These are phyloP conservation scores for Cyberlindnera nakhonratchasimensis DNA, from an alignment of 805 yeast genomes.

Conservation along the genomic window DNA sequence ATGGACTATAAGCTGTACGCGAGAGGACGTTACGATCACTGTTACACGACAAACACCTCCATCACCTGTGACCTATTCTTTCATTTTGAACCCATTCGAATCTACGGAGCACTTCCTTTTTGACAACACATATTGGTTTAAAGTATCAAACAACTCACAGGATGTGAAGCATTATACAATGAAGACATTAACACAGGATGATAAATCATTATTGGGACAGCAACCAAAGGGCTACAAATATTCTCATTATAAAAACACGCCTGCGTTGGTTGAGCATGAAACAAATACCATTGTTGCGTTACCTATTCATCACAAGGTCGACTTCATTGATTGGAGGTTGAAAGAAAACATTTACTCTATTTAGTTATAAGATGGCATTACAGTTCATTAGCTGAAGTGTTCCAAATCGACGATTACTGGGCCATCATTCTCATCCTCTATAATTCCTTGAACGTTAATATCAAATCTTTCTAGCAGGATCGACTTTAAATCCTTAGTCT, in stretches of 20 bases:
- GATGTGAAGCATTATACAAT: constrained; percentile 11
- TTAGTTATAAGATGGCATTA: not conserved
- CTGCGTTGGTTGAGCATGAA: constrained; percentile 19
- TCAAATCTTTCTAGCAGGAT: constrained; percentile 18
- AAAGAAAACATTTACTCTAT: constrained; percentile 24
- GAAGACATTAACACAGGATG: constrained; percentile 17
- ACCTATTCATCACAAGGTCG: constrained; percentile 10
- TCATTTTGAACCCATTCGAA: constrained; percentile 14
- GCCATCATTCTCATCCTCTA: constrained; percentile 26
- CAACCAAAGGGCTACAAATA: constrained; percentile 18
- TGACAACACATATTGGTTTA: constrained; percentile 41
- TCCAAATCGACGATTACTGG: constrained; percentile 26
- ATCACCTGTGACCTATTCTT: constrained; percentile 6
- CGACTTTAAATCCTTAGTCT: constrained; percentile 13
- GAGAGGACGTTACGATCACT: constrained; percentile 2
- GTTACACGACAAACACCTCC: constrained; percentile 23
- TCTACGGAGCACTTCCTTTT: constrained; percentile 35
- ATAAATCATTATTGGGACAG: constrained; percentile 6
- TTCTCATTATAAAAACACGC: constrained; percentile 16
- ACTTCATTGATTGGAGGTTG: constrained; percentile 13
- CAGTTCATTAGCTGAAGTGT: too few relatives aligned
- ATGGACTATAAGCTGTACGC: constrained; percentile 17
- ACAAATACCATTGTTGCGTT: constrained; percentile 14
- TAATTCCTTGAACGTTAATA: constrained; percentile 15
- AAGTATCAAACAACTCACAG: constrained; percentile 12